Conservation (phyloP, 208 protist genomes). For the Phytomonas sp. region DNA sequence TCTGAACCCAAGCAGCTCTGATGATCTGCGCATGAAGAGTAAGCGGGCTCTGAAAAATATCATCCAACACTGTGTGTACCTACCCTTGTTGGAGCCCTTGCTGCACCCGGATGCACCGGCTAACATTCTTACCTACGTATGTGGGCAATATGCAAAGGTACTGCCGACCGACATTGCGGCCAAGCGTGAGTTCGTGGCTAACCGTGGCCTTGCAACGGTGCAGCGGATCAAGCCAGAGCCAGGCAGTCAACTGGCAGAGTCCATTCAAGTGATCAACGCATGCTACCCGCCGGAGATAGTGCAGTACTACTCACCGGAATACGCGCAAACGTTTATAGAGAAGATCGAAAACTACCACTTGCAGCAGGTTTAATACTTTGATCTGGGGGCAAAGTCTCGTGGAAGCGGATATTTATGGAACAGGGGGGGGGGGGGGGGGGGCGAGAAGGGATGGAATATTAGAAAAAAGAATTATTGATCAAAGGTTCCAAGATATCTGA, state of each 20-base stretch:
- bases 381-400: not conserved
- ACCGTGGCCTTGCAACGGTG: slow-evolving; percentile 90
- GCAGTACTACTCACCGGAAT: slow-evolving; percentile 97
- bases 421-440: slow-evolving; percentile 1
- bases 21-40: slow-evolving; percentile 94
- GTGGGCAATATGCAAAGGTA: slow-evolving; percentile 97
- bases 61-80: slow-evolving; percentile 94
- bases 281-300: slow-evolving; percentile 98
- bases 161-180: slow-evolving; percentile 95
- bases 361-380: slow-evolving; percentile 45
- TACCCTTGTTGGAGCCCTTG: slow-evolving; percentile 95
- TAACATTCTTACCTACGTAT: slow-evolving; percentile 96
- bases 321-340: slow-evolving; percentile 92
- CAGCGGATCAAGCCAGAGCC: slow-evolving; percentile 94
- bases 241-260: slow-evolving; percentile 93
- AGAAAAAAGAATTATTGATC: not conserved
- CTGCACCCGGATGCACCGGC: slow-evolving; percentile 91
- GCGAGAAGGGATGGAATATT: not conserved
- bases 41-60: slow-evolving; percentile 95
- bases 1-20: slow-evolving; percentile 78
- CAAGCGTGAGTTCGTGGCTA: slow-evolving; percentile 94
- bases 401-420: not conserved
- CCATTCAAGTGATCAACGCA: slow-evolving; percentile 96
- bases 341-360: slow-evolving; percentile 93
- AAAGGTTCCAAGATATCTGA: not conserved